Evolutionary conservation across 2,329 filamentous ascomycete genomes (phyloP).

Genomic region (Ophidiomyces ophidiicola): DNA sequence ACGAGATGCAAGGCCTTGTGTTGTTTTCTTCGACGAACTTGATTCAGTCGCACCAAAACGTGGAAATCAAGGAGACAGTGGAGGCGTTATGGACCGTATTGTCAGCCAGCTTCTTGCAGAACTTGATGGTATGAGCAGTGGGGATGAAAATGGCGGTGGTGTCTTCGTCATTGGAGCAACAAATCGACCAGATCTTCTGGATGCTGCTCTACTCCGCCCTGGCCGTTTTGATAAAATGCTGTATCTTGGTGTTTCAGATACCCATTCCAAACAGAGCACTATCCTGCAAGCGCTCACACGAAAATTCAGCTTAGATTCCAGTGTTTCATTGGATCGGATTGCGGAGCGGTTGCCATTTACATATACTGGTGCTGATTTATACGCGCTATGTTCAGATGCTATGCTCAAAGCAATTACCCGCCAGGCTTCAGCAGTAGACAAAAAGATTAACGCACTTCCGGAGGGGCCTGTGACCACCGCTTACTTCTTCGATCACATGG

Average conservation of each 20-base stretch:
- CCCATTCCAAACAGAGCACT: constrained; percentile 87
- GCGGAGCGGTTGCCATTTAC: constrained; percentile 76
- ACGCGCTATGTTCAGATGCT: constrained; percentile 90
- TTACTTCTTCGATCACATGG: constrained; percentile 90
- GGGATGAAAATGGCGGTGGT: constrained; percentile 93
- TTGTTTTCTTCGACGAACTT: constrained; percentile 96
- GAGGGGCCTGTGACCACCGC: constrained; percentile 60
- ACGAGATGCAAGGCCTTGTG: constrained; percentile 89
- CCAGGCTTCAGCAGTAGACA: constrained; percentile 70
- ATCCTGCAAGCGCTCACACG: constrained; percentile 89
- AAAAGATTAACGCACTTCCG: constrained; percentile 59
- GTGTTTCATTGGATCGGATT: constrained; percentile 61
- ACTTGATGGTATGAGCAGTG: constrained; percentile 93
- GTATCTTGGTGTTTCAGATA: constrained; percentile 92
- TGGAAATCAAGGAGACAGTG: constrained; percentile 91
- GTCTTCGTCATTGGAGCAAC: constrained; percentile 99
- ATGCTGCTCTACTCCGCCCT: constrained; percentile 93
- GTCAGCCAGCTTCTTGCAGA: constrained; percentile 98
- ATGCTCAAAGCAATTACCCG: constrained; percentile 98
- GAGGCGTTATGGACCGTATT: constrained; percentile 96
- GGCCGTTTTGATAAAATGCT: constrained; percentile 97
- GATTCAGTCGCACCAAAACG: constrained; percentile 99
- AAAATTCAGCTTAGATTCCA: constrained; percentile 78
- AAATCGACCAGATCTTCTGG: constrained; percentile 96
- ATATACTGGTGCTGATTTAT: constrained; percentile 94